phyloP scores from a whole-genome alignment of 1,284 basidiomycete species.

The Cutaneotrichosporon arboriforme region DNA sequence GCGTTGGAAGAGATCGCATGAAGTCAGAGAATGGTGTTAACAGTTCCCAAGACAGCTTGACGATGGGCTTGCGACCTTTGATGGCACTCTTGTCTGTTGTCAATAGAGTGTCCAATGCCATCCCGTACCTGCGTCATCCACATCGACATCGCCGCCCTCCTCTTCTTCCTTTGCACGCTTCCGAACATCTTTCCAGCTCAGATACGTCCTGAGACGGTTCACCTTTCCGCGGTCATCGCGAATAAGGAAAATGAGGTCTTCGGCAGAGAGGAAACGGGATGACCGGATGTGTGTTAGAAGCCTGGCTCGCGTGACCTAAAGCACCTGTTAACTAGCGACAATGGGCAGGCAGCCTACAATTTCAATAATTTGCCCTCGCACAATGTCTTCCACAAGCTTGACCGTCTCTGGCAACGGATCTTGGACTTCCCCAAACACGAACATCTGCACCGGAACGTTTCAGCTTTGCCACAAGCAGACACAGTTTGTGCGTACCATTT shows the following conservation, averaged over 20 bases:
- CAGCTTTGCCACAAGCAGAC: not conserved
- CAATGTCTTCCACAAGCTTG: conserved; percentile 89
- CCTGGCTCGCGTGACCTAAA: conserved; percentile 82
- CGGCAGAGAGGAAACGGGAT: conserved; percentile 77
- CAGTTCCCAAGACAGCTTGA: conserved; percentile 95
- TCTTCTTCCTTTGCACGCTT: conserved; percentile 86
- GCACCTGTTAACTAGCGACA: not conserved
- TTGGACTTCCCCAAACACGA: conserved; percentile 92
- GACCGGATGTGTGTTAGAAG: conserved; percentile 73
- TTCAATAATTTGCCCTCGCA: conserved; percentile 87
- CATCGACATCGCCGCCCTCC: conserved; percentile 63
- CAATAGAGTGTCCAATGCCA: too few relatives aligned
- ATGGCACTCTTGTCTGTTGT: conserved; percentile 65
- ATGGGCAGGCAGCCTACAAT: conserved; percentile 56
- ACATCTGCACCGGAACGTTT: conserved; percentile 63
- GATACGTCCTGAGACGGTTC: conserved; percentile 83
- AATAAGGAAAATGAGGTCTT: conserved; percentile 95
- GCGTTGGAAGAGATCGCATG: conserved; percentile 50
- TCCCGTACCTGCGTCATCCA: conserved; percentile 45
- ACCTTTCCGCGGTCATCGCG: conserved; percentile 92
- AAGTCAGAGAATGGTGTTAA: conserved; percentile 85
- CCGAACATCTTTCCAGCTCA: conserved; percentile 97
- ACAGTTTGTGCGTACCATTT: conserved; percentile 56
- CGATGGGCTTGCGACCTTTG: conserved; percentile 87
- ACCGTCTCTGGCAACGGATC: conserved; percentile 83